Conservation (phyloP, 2,329 filamentous ascomycete species). For the Apiospora malaysiana region DNA sequence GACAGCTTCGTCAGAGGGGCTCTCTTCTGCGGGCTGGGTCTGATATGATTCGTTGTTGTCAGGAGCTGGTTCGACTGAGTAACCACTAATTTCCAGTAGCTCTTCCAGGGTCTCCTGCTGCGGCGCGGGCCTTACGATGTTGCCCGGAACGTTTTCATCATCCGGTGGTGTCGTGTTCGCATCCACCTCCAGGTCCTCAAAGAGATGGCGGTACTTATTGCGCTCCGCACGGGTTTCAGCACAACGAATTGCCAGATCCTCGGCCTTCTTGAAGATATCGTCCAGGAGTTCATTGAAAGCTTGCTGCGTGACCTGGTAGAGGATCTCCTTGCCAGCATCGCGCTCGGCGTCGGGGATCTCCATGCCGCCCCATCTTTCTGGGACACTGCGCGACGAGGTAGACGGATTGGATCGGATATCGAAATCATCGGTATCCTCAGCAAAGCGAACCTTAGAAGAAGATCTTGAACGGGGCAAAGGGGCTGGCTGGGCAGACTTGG, state of each 20-base stretch:
- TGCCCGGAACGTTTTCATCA: conserved; percentile 19
- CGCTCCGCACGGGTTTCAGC: conserved; percentile 67
- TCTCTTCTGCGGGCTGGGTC: conserved; percentile 17
- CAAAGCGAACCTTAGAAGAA: conserved; percentile 80
- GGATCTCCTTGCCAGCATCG: conserved; percentile 84
- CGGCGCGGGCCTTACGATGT: conserved; percentile 27
- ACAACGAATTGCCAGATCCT: conserved; percentile 75
- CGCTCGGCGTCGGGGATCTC: conserved; percentile 81
- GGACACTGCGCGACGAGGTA: conserved; percentile 73
- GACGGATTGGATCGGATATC: conserved; percentile 75
- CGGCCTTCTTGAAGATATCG: conserved; percentile 79
- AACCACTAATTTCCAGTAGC: conserved; percentile 52
- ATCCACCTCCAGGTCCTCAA: conserved; percentile 49
- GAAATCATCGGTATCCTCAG: conserved; percentile 72
- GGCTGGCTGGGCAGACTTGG: conserved; percentile 47
- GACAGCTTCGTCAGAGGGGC: conserved; percentile 21
- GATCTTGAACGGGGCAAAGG: conserved; percentile 68
- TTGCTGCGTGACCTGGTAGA: conserved; percentile 91
- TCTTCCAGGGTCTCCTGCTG: conserved; percentile 44
- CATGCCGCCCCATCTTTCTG: conserved; percentile 78
- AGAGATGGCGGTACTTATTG: conserved; percentile 57
- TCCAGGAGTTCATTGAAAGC: conserved; percentile 93
- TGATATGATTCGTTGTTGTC: conserved; percentile 26
- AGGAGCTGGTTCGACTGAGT: conserved; percentile 43
- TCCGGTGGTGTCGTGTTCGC: conserved; percentile 27